These are phyloP conservation scores for Pseudogymnoascus sp. DNA, from an alignment of 2,329 filamentous ascomycete genomes.

Conservation along the genomic window DNA sequence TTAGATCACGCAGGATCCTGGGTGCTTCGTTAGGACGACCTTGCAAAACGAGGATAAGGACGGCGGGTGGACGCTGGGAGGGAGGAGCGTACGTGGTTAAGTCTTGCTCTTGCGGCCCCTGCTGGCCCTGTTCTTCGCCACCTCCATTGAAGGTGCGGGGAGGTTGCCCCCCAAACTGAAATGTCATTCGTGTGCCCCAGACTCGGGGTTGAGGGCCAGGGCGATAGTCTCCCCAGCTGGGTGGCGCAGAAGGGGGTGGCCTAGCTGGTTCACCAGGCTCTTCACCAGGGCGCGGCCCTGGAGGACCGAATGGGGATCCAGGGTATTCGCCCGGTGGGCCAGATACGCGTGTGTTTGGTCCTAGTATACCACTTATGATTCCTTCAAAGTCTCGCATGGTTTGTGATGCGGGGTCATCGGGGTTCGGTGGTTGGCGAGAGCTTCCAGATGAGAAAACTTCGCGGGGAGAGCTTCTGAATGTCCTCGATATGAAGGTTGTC, in stretches of 20 bases:
- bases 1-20: slow-evolving; percentile 2
- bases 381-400: neutral
- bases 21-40: slow-evolving; percentile 1
- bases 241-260: neutral
- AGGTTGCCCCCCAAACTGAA: slow-evolving; percentile 10
- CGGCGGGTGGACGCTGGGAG: slow-evolving; percentile 12
- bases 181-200: slow-evolving; percentile 24
- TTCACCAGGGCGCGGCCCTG: neutral
- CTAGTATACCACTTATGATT: neutral
- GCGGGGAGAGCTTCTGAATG: slow-evolving; percentile 16
- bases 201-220: slow-evolving; percentile 14
- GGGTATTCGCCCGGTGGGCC: neutral
- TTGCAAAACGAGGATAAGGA: slow-evolving; percentile 4
- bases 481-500: slow-evolving; percentile 23
- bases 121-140: slow-evolving; percentile 23
- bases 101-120: slow-evolving; percentile 36
- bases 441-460: neutral
- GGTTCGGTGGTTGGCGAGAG: neutral
- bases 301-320: neutral
- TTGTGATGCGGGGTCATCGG: neutral
- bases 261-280: neutral
- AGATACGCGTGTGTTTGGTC: neutral
- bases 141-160: neutral
- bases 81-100: slow-evolving; percentile 37
- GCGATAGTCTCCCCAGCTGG: neutral